Evolutionary conservation across 148 eudicot species (phyloP), one percentile per base, ranked within the genome.

Genomic region (Silene conica): DNA sequence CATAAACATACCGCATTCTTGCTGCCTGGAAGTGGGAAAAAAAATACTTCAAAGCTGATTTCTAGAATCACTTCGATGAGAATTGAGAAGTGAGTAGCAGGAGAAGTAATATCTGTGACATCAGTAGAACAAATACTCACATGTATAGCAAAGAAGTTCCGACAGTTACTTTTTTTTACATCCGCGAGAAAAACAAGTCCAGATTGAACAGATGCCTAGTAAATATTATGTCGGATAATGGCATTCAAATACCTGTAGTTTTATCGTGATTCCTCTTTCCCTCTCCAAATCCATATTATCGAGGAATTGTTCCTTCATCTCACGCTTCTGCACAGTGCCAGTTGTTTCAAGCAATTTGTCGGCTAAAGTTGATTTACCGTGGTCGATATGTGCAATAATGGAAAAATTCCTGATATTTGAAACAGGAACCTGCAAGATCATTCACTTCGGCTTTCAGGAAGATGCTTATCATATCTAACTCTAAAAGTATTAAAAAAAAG

Each of bases 281-380:
- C 99, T 95, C 84, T 95, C 99, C 79, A 95, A 85, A 80, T 95
- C 99, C 99, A 95, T 95, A 81, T 95, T 95, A 75, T 95, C 99
- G 77, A 95, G 97, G 83, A 92, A 95, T 74, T 95, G 99, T 43
- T 90, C 97, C 87, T 95, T 95, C 99, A 92, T 95, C 45, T 95
- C 99, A 68, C 99, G 91, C 80, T 76, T 87, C 74, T 89, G 92
- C 67, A 95, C 99, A 0, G 97, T 95, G 73, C 97, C 99, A 13
- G 99, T 90, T 80, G 81, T 85, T 83, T 95, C 96, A 63, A 95
- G 91, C 83, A 95, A 78, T 81, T 95, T 95, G 83, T 95, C 99
- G 13, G 99, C 99, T 84, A 92, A 80, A 75, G 99, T 95, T 64
- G 99, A 95, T 81, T 95, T 95, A 41, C 99, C 99, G 85, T 95